phyloP scores from a whole-genome alignment of 352 stramenopile genomes.

The Phytophthora multivora region DNA sequence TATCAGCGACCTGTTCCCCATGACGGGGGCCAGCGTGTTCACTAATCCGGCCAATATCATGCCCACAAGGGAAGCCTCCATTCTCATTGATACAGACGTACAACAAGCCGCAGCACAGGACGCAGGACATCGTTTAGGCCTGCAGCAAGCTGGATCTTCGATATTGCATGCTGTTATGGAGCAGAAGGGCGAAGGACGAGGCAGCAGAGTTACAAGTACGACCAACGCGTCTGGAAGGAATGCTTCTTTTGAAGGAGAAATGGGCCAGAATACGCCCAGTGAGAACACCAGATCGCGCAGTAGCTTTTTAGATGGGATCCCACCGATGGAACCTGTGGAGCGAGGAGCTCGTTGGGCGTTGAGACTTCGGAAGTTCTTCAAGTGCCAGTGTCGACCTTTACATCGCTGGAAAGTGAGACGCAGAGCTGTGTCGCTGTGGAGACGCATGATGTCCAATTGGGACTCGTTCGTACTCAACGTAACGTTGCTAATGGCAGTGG shows the following conservation, averaged over 20 bases:
- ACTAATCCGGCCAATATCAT: slow-evolving; percentile 79
- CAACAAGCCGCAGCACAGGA: slow-evolving; percentile 39
- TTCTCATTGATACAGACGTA: slow-evolving; percentile 73
- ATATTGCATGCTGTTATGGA: slow-evolving; percentile 41
- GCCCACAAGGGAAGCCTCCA: slow-evolving; percentile 73
- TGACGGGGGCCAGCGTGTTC: slow-evolving; percentile 62
- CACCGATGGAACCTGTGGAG: slow-evolving; percentile 32
- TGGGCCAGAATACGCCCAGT: slow-evolving; percentile 40
- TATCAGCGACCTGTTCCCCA: slow-evolving; percentile 70
- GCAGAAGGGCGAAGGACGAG: slow-evolving; percentile 27
- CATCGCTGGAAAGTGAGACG: slow-evolving; percentile 26
- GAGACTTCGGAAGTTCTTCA: slow-evolving; percentile 28
- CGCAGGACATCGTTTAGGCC: slow-evolving; percentile 16
- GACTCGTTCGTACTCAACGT: slow-evolving; percentile 71
- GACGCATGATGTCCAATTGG: slow-evolving; percentile 68
- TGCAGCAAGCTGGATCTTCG: slow-evolving; percentile 19
- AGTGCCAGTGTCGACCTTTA: slow-evolving; percentile 22
- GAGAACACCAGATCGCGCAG: slow-evolving; percentile 30
- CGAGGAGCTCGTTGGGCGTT: slow-evolving; percentile 19
- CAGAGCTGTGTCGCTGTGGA: slow-evolving; percentile 51
- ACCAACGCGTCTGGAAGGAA: slow-evolving; percentile 27
- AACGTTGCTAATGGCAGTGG: slow-evolving; percentile 54
- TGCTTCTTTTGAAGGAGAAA: slow-evolving; percentile 32
- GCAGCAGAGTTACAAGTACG: slow-evolving; percentile 20
- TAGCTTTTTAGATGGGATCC: slow-evolving; percentile 37